Evolutionary conservation across 768 basidiomycete genomes (phyloP).

Genomic region (Lentinula boryana): DNA sequence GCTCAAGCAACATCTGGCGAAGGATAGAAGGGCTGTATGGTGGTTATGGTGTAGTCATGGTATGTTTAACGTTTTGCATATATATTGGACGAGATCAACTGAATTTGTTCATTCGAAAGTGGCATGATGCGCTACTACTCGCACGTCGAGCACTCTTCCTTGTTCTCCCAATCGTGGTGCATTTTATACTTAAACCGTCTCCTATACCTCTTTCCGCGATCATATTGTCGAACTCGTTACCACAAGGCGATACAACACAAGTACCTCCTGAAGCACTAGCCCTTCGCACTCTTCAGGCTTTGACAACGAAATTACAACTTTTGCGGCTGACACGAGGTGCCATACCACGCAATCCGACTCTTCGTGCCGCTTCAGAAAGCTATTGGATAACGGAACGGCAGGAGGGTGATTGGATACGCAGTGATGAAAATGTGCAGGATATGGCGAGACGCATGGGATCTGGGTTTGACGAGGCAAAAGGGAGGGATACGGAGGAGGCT

Average conservation of each 20-base stretch:
- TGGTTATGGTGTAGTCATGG: slow-evolving; percentile 24
- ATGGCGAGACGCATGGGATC: background rate
- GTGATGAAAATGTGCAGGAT: slow-evolving; percentile 36
- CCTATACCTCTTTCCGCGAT: slow-evolving; percentile 21
- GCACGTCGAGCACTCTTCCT: slow-evolving; percentile 56
- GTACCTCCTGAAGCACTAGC: slow-evolving; percentile 22
- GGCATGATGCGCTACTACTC: slow-evolving; percentile 56
- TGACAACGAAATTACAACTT: slow-evolving; percentile 44
- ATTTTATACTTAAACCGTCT: slow-evolving; percentile 32
- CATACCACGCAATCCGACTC: slow-evolving; percentile 43
- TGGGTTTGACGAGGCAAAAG: background rate
- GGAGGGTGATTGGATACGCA: slow-evolving; percentile 45
- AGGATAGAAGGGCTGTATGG: slow-evolving; percentile 1
- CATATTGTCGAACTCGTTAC: slow-evolving; percentile 11
- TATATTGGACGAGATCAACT: background rate
- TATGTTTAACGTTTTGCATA: slow-evolving; percentile 14
- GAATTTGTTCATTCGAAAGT: slow-evolving; percentile 28
- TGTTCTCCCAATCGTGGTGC: slow-evolving; percentile 44
- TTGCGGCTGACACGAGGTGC: slow-evolving; percentile 53
- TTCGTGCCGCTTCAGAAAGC: slow-evolving; percentile 37
- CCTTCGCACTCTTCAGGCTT: slow-evolving; percentile 27
- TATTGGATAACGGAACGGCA: slow-evolving; percentile 57
- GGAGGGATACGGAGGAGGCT: background rate
- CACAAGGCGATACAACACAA: slow-evolving; percentile 17
- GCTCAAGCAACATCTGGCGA: background rate